These are phyloP conservation scores for Yamadazyma kitorensis DNA, from an alignment of 805 yeast species.

Conservation along the genomic window DNA sequence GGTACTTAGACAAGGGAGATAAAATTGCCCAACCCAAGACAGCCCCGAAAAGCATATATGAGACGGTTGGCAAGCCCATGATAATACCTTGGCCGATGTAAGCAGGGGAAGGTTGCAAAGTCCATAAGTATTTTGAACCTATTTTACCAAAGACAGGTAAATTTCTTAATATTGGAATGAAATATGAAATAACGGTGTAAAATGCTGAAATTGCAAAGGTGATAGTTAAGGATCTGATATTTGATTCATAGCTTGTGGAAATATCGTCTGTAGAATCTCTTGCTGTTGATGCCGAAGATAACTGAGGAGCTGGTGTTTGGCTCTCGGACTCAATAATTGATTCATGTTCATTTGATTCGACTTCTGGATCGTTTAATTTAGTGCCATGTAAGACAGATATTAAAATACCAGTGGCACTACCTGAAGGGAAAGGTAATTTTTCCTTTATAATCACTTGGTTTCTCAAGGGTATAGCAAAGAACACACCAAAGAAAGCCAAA, in stretches of 20 bases:
- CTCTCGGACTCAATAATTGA: background rate
- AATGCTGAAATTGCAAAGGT: slow-evolving; percentile 70
- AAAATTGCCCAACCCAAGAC: slow-evolving; percentile 87
- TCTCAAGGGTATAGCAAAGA: slow-evolving; percentile 87
- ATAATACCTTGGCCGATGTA: slow-evolving; percentile 97
- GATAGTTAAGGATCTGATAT: slow-evolving; percentile 53
- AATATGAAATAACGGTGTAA: slow-evolving; percentile 71
- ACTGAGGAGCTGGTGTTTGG: slow-evolving; percentile 1
- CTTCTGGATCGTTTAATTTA: slow-evolving; percentile 38
- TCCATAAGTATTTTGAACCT: slow-evolving; percentile 75
- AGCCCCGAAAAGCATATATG: slow-evolving; percentile 89
- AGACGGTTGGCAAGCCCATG: slow-evolving; percentile 91
- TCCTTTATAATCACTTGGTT: slow-evolving; percentile 85
- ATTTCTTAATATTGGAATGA: slow-evolving; percentile 63
- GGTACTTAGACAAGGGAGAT: slow-evolving; percentile 71
- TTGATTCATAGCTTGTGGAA: slow-evolving; percentile 44
- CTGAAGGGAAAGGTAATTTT: slow-evolving; percentile 89
- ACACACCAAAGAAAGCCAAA: slow-evolving; percentile 90
- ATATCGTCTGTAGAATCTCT: slow-evolving; percentile 1
- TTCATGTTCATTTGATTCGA: slow-evolving; percentile 1
- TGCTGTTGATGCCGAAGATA: too few relatives aligned
- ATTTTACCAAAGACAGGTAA: slow-evolving; percentile 74
- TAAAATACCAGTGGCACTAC: slow-evolving; percentile 92
- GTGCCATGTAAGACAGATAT: slow-evolving; percentile 84
- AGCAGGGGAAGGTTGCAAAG: slow-evolving; percentile 94